Evolutionary conservation across 345 rosid species (phyloP).

Genomic region (Boechera retrofracta): DNA sequence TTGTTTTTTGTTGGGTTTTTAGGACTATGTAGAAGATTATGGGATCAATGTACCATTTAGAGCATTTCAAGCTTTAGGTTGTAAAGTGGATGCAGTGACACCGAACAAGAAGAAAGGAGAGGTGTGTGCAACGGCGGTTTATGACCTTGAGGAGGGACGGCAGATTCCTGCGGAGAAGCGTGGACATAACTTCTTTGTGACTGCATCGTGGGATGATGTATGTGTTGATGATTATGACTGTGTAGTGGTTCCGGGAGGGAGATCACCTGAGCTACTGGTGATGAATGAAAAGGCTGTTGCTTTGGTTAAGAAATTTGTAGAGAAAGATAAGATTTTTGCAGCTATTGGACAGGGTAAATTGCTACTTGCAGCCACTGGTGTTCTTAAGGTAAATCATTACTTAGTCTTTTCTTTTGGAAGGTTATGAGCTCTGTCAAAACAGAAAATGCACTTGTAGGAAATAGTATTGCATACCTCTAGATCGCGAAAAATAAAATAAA

Average conservation of each 20-base stretch:
- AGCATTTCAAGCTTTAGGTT: conserved; percentile 56
- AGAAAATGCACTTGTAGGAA: background rate
- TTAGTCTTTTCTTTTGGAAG: background rate
- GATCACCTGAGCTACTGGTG: conserved; percentile 57
- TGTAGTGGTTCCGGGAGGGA: conserved; percentile 57
- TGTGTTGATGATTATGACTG: conserved; percentile 53
- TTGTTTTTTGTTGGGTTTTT: conserved; percentile 10
- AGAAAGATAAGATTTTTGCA: conserved; percentile 52
- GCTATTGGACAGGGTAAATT: conserved; percentile 58
- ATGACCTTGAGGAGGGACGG: conserved; percentile 53
- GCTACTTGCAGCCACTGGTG: conserved; percentile 54
- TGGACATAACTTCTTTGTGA: conserved; percentile 55
- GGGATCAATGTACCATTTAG: conserved; percentile 58
- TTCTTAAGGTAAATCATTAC: conserved; percentile 47
- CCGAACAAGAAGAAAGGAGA: conserved; percentile 58
- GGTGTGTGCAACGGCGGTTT: conserved; percentile 51
- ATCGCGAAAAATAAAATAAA: too few relatives aligned
- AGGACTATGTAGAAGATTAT: conserved; percentile 62
- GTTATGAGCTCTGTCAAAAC: background rate
- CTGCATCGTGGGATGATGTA: conserved; percentile 50
- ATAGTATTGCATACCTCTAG: conserved; percentile 1
- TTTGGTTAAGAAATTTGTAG: conserved; percentile 50
- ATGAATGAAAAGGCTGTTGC: conserved; percentile 51
- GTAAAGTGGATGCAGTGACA: conserved; percentile 54
- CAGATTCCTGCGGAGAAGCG: conserved; percentile 53